A percentile compares a stretch with the other conserved stretches of the same genome.
phyloP scores from a whole-genome alignment of 2,329 filamentous ascomycete genomes.

The Colletotrichum musae region DNA sequence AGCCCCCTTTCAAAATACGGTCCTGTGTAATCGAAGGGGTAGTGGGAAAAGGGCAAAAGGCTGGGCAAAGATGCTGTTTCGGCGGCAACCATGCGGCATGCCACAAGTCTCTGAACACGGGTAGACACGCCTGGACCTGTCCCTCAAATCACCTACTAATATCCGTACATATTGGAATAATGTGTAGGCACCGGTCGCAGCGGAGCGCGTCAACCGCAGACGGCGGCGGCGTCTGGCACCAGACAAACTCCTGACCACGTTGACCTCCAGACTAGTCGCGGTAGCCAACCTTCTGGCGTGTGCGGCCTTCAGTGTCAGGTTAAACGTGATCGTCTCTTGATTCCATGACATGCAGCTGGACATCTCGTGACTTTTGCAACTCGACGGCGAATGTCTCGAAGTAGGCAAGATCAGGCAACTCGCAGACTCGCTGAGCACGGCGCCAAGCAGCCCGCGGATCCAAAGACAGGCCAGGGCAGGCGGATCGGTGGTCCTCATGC shows the following conservation, averaged over 20 bases:
- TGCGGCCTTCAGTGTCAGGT: constrained; percentile 14
- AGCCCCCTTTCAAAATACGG: neutral
- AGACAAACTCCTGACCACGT: no score
- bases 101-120: constrained; percentile 5
- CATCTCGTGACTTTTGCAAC: constrained; percentile 36
- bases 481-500: constrained; percentile 20
- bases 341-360: constrained; percentile 25
- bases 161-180: no score
- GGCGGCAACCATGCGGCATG: constrained; percentile 13
- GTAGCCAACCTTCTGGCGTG: constrained; percentile 4
- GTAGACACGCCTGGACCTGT: constrained; percentile 1
- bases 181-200: neutral
- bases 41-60: neutral
- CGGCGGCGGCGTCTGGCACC: neutral
- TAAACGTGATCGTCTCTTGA: neutral
- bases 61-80: constrained; percentile 8
- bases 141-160: neutral
- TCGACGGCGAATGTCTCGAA: constrained; percentile 20
- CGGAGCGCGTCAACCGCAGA: constrained; percentile 15
- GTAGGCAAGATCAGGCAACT: constrained; percentile 38
- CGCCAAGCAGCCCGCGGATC: constrained; percentile 32
- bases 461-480: constrained; percentile 23
- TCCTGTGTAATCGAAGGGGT: constrained; percentile 22
- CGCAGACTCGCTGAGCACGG: constrained; percentile 26
- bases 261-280: neutral